Evolutionary conservation across 257 asterid species (phyloP), one percentile per base, ranked within the genome.

Genomic region (Plantago ovata): DNA sequence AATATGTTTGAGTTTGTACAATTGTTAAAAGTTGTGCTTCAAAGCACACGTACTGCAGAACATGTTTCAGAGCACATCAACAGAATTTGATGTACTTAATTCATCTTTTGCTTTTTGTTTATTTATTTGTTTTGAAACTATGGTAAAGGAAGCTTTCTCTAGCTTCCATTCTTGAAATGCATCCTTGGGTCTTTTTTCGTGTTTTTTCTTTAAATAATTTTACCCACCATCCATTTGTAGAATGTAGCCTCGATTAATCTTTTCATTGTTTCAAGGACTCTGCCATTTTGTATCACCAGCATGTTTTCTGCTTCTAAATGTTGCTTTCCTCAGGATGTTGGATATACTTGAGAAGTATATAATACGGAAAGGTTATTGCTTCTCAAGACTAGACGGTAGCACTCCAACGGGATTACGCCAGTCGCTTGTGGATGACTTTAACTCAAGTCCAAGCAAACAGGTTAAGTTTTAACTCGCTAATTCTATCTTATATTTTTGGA

Each of bases 381-480:
- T 88, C 73, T 80, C 96, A 45, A 80, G 98, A 65, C 79, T 92
- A 44, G 98, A 92, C 71, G 98, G 98, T 51, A 88, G 94, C 21
- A 92, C 98, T 60, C 93, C 94, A 50, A 81, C 95, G 50, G 71
- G 82, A 65, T 58, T 70, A 45, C 96, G 96, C 23, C 98, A 87
- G 77, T 79, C 94, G 61, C 87, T 92, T 10, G 98, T 92, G 46
- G 95, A 92, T 60, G 86, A 81, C 71, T 92, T 92, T 73, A 92
- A 87, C 79, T 70, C 86, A 33, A 88, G 98, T 72, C 95, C 98
- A 54, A 92, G 98, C 83, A 92, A 88, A 69, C 96, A 85, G 95
- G 98, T 87, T 10, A 45, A 48, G 14, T 1, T 44, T 46, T 49
- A 33, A 50, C 69, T 65, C 10, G 11, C 55, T 21, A 33, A 49